These are phyloP conservation scores for Emiliania huxleyi DNA, from an alignment of 78 protist genomes.

Conservation along the genomic window DNA sequence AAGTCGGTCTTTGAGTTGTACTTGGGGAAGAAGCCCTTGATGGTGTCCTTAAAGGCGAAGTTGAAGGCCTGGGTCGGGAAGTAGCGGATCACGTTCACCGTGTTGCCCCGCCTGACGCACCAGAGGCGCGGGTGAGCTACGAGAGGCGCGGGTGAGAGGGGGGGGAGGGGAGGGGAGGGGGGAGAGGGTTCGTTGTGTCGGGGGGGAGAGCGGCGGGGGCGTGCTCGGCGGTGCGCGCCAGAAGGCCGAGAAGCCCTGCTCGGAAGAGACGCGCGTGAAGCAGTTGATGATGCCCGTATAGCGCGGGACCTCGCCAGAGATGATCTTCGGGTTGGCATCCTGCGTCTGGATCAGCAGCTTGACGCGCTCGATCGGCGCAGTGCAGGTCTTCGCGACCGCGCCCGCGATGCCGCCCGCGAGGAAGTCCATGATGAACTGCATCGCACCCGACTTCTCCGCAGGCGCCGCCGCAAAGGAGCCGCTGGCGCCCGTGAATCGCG, in stretches of 20 bases:
- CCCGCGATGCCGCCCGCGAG: conserved; percentile 82
- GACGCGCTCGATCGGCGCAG: conserved; percentile 97
- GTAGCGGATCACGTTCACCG: conserved; percentile 94
- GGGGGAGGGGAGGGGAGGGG: not conserved
- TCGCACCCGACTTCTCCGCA: not conserved
- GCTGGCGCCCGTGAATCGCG: not conserved
- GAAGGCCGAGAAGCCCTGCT: conserved; percentile 84
- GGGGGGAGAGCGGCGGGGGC: not conserved
- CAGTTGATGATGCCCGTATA: conserved; percentile 93
- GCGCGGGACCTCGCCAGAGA: conserved; percentile 45
- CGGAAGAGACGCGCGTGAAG: conserved; percentile 85
- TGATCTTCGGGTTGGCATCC: conserved; percentile 50
- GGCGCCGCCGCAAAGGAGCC: not conserved
- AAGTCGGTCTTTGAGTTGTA: conserved; percentile 46
- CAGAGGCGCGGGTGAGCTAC: not conserved
- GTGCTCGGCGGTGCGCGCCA: conserved; percentile 16
- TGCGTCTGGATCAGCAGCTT: conserved; percentile 90
- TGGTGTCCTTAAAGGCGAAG: conserved; percentile 96
- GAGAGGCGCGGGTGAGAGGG: conserved; percentile 42
- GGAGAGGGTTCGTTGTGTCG: not conserved
- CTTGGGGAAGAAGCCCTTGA: conserved; percentile 81
- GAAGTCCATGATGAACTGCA: conserved; percentile 44
- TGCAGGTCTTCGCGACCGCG: conserved; percentile 90
- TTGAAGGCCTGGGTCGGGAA: conserved; percentile 98
- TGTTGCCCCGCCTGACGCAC: conserved; percentile 95